Evolutionary conservation across 2,329 filamentous ascomycete genomes (phyloP), one percentile per base, ranked within the genome.

Genomic region (Trichoderma koningii): DNA sequence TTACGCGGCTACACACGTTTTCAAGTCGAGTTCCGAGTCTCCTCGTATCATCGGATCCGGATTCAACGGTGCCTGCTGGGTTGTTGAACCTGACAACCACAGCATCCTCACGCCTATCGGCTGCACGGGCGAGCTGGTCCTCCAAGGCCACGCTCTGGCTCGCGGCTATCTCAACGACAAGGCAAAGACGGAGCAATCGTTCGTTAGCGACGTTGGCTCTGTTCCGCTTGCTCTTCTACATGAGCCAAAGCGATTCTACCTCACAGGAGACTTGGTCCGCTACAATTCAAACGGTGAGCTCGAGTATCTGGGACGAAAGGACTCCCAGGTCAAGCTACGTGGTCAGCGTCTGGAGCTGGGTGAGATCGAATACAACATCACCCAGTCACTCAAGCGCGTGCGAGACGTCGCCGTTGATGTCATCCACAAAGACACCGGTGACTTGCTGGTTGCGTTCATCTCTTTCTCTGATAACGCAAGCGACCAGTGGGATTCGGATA

Each of bases 251-350:
- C 72, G 72, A 6, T 67, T 78, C 10, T 83, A 82, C 67, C 77
- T 77, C 62, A 82, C 81, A 0, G 81, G 81, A 15, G 81, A 83
- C 66, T 73, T 83, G 7, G 80, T 73, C 7, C 71, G 71, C 50
- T 80, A 80, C 28, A 71, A 76, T 41, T 70, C 71, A 0, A 74
- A 79, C 51, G 77, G 78, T 2, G 69, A 70, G 30, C 69, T 83
- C 5, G 68, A 76, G 0, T 82, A 79, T 60, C 71, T 82, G 50
- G 83, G 83, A 45, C 76, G 85, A 23, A 84, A 83, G 67, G 84
- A 87, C 68, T 78, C 78, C 0, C 84, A 86, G 69, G 78, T 86
- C 55, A 87, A 87, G 71, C 71, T 87, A 12, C 77, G 80, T 30
- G 87, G 86, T 26, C 85, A 80, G 65, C 73, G 83, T 62, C 76